Conservation (phyloP, 2,329 filamentous ascomycete genomes). For the Grosmannia penicillata region DNA sequence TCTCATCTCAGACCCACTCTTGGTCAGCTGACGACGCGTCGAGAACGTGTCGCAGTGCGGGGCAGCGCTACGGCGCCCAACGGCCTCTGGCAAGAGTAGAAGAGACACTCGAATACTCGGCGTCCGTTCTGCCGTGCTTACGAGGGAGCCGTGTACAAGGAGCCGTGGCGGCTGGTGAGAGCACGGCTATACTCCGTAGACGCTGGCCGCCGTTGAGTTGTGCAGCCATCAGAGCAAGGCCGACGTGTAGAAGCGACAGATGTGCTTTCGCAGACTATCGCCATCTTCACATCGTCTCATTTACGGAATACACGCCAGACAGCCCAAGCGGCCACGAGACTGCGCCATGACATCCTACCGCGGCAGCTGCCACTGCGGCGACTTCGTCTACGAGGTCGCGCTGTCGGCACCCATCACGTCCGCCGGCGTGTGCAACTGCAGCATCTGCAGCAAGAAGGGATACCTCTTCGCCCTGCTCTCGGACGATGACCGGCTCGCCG, state of each 20-base stretch:
- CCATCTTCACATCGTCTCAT: not conserved
- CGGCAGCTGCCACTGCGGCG: constrained; percentile 43
- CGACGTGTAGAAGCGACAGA: too few species aligned
- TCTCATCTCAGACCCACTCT: too few species aligned
- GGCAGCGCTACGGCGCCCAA: too few species aligned
- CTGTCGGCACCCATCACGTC: constrained; percentile 40
- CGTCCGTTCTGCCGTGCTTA: too few species aligned
- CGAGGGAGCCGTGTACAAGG: too few species aligned
- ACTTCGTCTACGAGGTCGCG: constrained; percentile 34
- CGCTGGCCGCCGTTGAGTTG: too few species aligned
- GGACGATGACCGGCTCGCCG: constrained; percentile 19
- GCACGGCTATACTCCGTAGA: too few species aligned
- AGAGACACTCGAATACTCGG: too few species aligned
- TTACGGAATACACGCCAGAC: not conserved
- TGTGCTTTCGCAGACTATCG: not conserved
- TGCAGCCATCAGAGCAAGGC: too few species aligned
- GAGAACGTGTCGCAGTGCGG: not conserved
- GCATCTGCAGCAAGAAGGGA: constrained; percentile 41
- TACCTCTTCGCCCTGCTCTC: constrained; percentile 23
- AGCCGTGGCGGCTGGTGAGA: too few species aligned
- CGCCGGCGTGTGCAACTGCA: constrained; percentile 49
- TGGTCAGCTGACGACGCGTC: constrained; percentile 11
- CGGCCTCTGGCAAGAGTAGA: too few species aligned
- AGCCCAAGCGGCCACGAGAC: too few species aligned
- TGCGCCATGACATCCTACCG: constrained; percentile 27